Percentiles rank a stretch among this genome's conserved stretches.
Evolutionary conservation across 1,284 basidiomycete species (phyloP).

Genomic region (Termitomyces sp.): DNA sequence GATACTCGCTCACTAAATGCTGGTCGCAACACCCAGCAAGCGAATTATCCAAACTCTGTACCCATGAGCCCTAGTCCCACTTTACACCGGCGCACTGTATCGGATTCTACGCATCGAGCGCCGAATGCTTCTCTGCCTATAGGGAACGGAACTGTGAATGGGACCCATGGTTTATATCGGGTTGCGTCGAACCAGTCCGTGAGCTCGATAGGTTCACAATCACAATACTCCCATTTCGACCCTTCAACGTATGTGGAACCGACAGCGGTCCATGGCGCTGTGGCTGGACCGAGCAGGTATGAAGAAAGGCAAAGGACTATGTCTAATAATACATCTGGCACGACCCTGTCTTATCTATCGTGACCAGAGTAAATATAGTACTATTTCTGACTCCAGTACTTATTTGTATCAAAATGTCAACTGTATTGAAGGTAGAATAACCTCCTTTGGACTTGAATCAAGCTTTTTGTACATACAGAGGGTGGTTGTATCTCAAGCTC

Average conservation of each 20-base stretch:
- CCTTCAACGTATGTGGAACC: slow-evolving; percentile 5
- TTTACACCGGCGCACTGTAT: not conserved
- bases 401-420: not conserved
- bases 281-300: not conserved
- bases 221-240: slow-evolving; percentile 4
- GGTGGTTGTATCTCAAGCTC: not conserved
- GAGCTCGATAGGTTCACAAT: slow-evolving; percentile 2
- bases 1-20: not conserved
- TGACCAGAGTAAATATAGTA: not conserved
- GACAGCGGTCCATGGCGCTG: not conserved
- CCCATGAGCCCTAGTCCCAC: not conserved
- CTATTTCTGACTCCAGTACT: not conserved
- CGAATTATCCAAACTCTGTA: not conserved
- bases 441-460: not conserved
- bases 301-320: not conserved
- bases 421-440: not conserved
- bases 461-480: not conserved
- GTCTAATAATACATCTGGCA: slow-evolving; percentile 1
- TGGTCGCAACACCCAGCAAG: not conserved
- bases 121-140: not conserved
- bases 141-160: not conserved
- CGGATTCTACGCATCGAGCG: not conserved
- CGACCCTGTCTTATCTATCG: slow-evolving; percentile 5
- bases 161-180: not conserved
- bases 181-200: slow-evolving; percentile 5